Evolutionary conservation across 2,329 filamentous ascomycete genomes (phyloP).

Genomic region (Scedosporium minutisporum): DNA sequence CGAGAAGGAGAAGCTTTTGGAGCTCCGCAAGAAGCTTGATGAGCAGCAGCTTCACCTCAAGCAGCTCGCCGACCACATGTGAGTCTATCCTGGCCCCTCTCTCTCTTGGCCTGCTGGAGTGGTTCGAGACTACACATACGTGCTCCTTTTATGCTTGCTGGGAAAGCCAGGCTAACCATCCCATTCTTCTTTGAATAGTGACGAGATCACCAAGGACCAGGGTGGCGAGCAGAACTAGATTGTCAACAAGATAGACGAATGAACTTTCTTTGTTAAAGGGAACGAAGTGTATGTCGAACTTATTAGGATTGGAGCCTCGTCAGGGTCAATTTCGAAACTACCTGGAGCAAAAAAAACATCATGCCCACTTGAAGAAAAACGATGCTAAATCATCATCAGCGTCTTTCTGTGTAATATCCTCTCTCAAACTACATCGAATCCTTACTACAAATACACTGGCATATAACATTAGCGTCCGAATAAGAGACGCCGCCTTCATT

Average conservation of each 20-base stretch:
- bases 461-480: neutral
- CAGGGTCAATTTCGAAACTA: neutral
- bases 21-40: conserved; percentile 62
- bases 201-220: conserved; percentile 66
- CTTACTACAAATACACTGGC: neutral
- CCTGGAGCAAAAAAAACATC: neutral
- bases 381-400: neutral
- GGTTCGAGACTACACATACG: no score
- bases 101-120: no score
- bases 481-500: no score
- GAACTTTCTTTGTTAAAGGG: neutral
- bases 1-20: conserved; percentile 81
- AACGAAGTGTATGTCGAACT: neutral
- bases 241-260: neutral
- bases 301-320: neutral
- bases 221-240: conserved; percentile 56
- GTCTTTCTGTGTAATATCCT: neutral
- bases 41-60: conserved; percentile 77
- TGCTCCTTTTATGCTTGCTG: neutral
- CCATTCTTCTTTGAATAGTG: conserved; percentile 36
- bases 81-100: conserved; percentile 24
- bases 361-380: neutral
- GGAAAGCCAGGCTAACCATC: neutral
- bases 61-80: conserved; percentile 83
- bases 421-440: conserved; percentile 1